A percentile compares a stretch with the other conserved stretches of the same genome.
Conservation (phyloP, 148 eudicot species). For the Cornus kousa region DNA sequence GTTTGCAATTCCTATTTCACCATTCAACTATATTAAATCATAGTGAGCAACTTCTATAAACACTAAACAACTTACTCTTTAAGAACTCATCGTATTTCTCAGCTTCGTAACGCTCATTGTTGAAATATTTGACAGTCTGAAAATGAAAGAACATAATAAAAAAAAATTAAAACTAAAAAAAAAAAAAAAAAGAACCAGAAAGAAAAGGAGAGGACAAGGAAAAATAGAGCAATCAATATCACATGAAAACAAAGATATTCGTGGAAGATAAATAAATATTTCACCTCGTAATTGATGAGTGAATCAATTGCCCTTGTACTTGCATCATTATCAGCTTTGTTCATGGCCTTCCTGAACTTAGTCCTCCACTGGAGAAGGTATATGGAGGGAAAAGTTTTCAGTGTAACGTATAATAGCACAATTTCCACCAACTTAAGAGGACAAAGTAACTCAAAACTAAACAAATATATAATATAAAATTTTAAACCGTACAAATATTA, state of each 20-base stretch:
- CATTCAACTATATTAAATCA: constrained; percentile 7
- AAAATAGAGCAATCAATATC: not conserved
- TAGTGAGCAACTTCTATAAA: not conserved
- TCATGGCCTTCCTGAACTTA: constrained; percentile 92
- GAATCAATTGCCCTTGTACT: constrained; percentile 95
- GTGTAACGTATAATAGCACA: not conserved
- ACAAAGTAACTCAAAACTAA: not conserved
- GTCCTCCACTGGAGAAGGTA: constrained; percentile 79
- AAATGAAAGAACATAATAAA: constrained; percentile 13
- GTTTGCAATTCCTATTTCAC: not conserved
- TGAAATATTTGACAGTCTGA: constrained; percentile 96
- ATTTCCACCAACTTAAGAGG: not conserved
- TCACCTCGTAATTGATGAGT: constrained; percentile 90
- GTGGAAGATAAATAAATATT: constrained; percentile 9
- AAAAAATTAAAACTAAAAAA: no score
- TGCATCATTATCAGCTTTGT: constrained; percentile 97
- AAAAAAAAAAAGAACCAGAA: not conserved
- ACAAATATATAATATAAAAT: no score
- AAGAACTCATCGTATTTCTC: constrained; percentile 82
- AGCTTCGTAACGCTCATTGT: constrained; percentile 82
- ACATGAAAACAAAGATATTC: not conserved
- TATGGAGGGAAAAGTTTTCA: constrained; percentile 8
- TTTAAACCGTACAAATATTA: not conserved
- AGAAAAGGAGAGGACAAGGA: constrained; percentile 1
- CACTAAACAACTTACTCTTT: constrained; percentile 63